Evolutionary conservation across 768 basidiomycete species (phyloP), one percentile per base, ranked within the genome.

Genomic region (Tremella yokohamensis): DNA sequence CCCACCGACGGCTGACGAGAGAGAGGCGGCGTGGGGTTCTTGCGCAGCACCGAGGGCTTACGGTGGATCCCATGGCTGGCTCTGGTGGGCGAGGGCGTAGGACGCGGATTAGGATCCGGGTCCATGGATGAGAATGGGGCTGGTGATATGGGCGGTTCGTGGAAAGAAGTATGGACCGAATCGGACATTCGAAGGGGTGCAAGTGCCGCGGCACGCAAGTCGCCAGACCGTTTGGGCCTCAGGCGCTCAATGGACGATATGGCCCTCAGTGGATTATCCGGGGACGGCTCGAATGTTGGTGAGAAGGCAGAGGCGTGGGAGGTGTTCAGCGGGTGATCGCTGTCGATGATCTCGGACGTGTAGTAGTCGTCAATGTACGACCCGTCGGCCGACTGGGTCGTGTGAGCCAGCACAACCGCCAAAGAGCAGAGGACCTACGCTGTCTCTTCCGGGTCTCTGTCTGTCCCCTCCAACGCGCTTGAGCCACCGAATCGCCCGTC

Each of bases 401-500:
- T 45, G n/a, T 18, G 42, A 24, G 18, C 22, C 42, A 45, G 15
- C 18, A 16, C 22, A 15, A 24, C n/a, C 18, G 42, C 15, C 6
- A 18, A 4, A 18, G 7, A 24, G 42, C 18, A 18, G 7, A 24
- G 42, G 4, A 18, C 42, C 42, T 8, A 45, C 18, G 42, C 22
- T 18, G 4, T 18, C n/a, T 18, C 18, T 22, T 16, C 42, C n/a
- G 22, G 40, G 22, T 20, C 49, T 45, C 24, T 52, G 18, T 34
- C 40, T 22, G 37, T 49, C 48, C 0, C 34, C 54, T 25, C n/a
- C 34, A 12, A 49, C 52, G 58, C 54, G 56, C 24, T 66, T 70
- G 29, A 69, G 60, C 72, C 72, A 73, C 39, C 63, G 64, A 9
- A 70, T 56, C 12, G 72, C 66, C 38, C 47, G 68, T 13, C 70